Evolutionary conservation across 2,329 filamentous ascomycete species (phyloP), one percentile per base, ranked within the genome.

Genomic region (Pestalotiopsis sp.): DNA sequence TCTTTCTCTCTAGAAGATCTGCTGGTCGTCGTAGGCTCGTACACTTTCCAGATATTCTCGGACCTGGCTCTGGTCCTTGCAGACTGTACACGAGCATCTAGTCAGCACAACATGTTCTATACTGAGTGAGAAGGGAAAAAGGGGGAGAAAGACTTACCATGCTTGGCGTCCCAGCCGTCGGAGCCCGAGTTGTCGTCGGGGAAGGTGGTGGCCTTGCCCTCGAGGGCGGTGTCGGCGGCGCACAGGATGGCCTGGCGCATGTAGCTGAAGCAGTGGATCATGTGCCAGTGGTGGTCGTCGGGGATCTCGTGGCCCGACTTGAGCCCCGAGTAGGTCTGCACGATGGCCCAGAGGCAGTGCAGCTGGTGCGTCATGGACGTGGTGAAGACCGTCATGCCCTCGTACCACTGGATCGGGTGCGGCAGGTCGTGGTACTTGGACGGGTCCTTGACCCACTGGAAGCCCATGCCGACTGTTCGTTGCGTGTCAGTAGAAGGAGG

Each of bases 231-330:
- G 70, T 85, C 83, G 65, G 81, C 80, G 36, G 77, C 80, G 74
- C 83, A 85, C 78, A 84, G 80, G 69, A 85, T 81, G 52, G 81
- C 81, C 73, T 85, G 81, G 12, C 83, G 77, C 75, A 85, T 80
- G 73, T 85, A 85, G 72, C 82, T 80, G 74, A 84, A 83, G 77
- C 83, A 85, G 77, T 85, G 83, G 66, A 82, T 80, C 78, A 85
- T 82, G 74, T 85, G 83, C 80, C 81, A 83, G 74, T 83, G 81
- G 74, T 83, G 80, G 70, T 84, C 82, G 27, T 80, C 77, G 20
- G 81, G 81, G 49, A 84, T 76, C 59, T 77, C 72, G 70, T 80
- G 78, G 68, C 78, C 77, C 2, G 80, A 77, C 61, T 76, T 79
- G 62, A 83, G 74, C 25, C 81, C 82, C 0, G 81, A 82, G 75